Evolutionary conservation across 495 filamentous ascomycete genomes (phyloP), one percentile per base, ranked within the genome.

Genomic region (Penicillium silybi): DNA sequence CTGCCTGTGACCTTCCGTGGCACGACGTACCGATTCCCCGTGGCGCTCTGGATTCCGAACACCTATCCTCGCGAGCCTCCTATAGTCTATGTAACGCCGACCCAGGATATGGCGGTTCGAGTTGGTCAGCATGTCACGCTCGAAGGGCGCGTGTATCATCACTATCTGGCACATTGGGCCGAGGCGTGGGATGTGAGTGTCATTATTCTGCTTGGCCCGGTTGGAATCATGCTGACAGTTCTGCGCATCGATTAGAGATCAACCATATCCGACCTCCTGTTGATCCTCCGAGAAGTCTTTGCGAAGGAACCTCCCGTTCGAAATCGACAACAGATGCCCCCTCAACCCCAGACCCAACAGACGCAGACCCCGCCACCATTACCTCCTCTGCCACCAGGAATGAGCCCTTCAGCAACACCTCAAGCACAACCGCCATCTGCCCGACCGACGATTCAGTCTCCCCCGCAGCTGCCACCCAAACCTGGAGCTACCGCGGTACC

Each of bases 61-160:
- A 82, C 84, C 25, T 98, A 98, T 62, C 95, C 93, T 27, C 80
- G 80, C 32, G 87, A 95, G 59, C 75, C 89, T 6, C 93, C 93
- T 0, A 78, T 97, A 15, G 82, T 82, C 46, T 98, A 95, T 68
- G 89, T 97, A 38, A 91, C 84, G 8, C 91, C 95, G 18, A 86
- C 88, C 2, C 85, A 87, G 54, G 89, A 85, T 61, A 97, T 98
- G 90, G 71, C 87, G 46, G 85, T 97, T 20, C 80, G 92, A 20
- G 85, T 90, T 6, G 93, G 95, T 2, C 93, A 97, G 59, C 89
- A 97, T 73, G 91, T 98, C 46, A 90, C 92, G 58, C 83, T 87
- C n/a, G 90, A 97, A 60, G 93, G 93, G 42, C 86, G 86, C 64
- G 82, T 96, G 59, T 98, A 96, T 64, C 93, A 98, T 71, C 95